Evolutionary conservation across 768 basidiomycete species (phyloP), one percentile per base, ranked within the genome.

Genomic region (Collybia sordida): DNA sequence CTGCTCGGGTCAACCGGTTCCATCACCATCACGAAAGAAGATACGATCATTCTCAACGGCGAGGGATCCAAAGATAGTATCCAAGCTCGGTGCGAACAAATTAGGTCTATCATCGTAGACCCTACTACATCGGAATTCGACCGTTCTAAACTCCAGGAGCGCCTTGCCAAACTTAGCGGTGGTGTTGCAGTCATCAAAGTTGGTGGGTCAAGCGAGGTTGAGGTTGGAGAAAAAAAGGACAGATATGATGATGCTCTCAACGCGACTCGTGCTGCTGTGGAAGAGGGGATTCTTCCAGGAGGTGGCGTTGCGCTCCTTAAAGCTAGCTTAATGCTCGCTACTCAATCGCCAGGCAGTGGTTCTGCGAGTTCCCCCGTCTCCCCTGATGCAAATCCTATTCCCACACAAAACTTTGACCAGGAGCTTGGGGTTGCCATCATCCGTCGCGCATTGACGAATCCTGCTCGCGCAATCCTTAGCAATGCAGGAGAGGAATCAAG

Each of bases 161-260:
- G 95, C 56, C 81, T 98, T 41, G 96, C 96, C 56, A 98, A 98
- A 80, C 79, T 98, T 48, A 83, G 82, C 36, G 95, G 96, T 42
- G 95, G 96, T 71, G 96, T 98, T 44, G 96, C 95, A 12, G 94
- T 98, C 71, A 97, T 98, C 81, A 94, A 93, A 72, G 96, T 98
- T 54, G 96, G 96, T 49, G 96, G 96, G 15, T 74, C 86, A 19
- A 84, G 81, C 45, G 96, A 98, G 70, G 95, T 98, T 47, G 95
- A 98, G 73, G 95, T 98, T 52, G 80, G 95, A 6, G 96, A 98
- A 81, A 98, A 98, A 91, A 98, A 98, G 91, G 96, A 98, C 68
- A 81, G 95, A 31, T 98, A 97, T 64, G 94, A 98, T 59, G 93
- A 96, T 64, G 95, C 95, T 1, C 79, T 97, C 39, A 96, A 96